phyloP scores from a whole-genome alignment of 2,329 filamentous ascomycete species.

The Zalaria obscura region DNA sequence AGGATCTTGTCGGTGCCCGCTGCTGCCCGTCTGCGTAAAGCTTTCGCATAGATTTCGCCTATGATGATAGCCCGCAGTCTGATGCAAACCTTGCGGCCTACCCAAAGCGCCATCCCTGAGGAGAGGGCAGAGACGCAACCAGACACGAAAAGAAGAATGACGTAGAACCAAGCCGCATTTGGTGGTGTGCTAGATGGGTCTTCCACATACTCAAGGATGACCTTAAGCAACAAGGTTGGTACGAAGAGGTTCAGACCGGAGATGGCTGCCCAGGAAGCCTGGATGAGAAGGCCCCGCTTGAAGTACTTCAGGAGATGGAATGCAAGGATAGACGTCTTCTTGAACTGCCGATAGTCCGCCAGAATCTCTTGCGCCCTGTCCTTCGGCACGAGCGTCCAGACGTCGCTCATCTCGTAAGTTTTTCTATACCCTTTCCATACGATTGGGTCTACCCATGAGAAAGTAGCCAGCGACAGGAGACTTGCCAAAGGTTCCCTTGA shows the following conservation, averaged over 20 bases:
- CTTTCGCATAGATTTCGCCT: constrained; percentile 94
- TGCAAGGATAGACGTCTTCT: constrained; percentile 65
- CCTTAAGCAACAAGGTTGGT: constrained; percentile 78
- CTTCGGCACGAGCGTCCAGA: constrained; percentile 81
- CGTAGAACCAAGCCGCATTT: constrained; percentile 92
- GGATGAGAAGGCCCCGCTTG: constrained; percentile 57
- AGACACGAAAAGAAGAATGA: constrained; percentile 74
- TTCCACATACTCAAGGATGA: constrained; percentile 91
- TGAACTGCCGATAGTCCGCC: constrained; percentile 68
- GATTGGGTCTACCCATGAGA: constrained; percentile 80
- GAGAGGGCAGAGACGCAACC: constrained; percentile 69
- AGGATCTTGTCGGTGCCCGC: constrained; percentile 61
- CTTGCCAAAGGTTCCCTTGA: constrained; percentile 79
- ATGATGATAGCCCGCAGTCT: constrained; percentile 88
- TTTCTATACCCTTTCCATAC: constrained; percentile 81
- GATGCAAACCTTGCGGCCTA: constrained; percentile 88
- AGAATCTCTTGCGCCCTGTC: constrained; percentile 79
- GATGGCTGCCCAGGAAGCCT: constrained; percentile 67
- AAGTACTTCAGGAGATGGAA: constrained; percentile 79
- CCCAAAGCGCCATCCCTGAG: constrained; percentile 79
- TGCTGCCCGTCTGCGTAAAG: constrained; percentile 77
- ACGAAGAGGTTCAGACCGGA: constrained; percentile 78
- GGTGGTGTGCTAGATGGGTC: constrained; percentile 57
- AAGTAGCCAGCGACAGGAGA: constrained; percentile 74
- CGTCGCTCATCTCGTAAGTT: constrained; percentile 65